Evolutionary conservation across 108 stramenopile genomes (phyloP), one percentile per base, ranked within the genome.

Genomic region (Pseudonitzschia multiseries): DNA sequence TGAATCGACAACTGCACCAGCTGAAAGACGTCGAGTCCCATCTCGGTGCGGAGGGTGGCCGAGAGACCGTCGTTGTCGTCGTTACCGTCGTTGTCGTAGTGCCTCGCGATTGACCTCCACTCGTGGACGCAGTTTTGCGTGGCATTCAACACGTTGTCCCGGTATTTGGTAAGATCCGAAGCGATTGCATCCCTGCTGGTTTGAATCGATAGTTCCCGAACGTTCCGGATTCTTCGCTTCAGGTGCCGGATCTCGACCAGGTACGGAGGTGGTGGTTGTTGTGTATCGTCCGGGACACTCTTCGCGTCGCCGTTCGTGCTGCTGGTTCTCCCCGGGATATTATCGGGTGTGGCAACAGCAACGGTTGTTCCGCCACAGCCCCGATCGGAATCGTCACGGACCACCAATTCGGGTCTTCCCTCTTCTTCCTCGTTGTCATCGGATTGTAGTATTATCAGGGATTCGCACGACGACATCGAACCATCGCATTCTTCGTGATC

Each of bases 1-100:
- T 93, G 93, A 57, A 93, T 68, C 17, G 86, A 65, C 59, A 78
- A 79, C 75, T 93, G 93, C 21, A 93, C 29, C 20, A 93, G 48
- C 53, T 57, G 69, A 70, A 87, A 91, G 0, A 87, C 81, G 54
- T 65, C 43, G 28, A 80, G 48, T 6, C 83, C 75, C 53, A 60
- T 57, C 33, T 77, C 27, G 20, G 68, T 57, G 24, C 76, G 72
- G 13, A 64, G 43, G 46, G 46, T 33, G 9, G 3, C 33, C 20
- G 68, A 42, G 28, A 56, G 31, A 18, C 66, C 65, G 70, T 64
- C 32, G 26, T 52, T 68, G 8, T 77, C 68, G 14, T 33, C 65
- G 48, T 61, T 53, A 22, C 57, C 59, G 40, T 21, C 31, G 22
- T 56, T 36, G 63, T n/a, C 63, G 15, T 84, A 72, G 68, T 84